A percentile compares a stretch with the other conserved stretches of the same genome.
These are phyloP conservation scores for Flaveria linearis DNA, from an alignment of 129 eudicot genomes.

Conservation along the genomic window DNA sequence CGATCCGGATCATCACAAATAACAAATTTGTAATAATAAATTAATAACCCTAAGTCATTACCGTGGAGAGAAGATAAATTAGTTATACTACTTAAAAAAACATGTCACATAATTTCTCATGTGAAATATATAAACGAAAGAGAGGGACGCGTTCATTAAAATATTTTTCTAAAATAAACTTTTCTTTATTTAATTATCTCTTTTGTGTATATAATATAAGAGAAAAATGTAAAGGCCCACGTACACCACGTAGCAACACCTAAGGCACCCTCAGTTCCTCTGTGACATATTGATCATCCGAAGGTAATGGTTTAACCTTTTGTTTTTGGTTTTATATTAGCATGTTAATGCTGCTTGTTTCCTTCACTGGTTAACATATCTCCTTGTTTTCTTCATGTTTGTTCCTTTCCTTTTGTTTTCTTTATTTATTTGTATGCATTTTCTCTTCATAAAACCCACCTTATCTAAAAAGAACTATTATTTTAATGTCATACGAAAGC, in stretches of 20 bases:
- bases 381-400: conserved; percentile 13
- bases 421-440: conserved; percentile 2
- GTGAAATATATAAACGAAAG: too few relatives aligned
- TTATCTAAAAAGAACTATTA: conserved; percentile 6
- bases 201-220: background rate
- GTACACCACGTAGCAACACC: background rate
- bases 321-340: background rate
- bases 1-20: too few relatives aligned
- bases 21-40: too few relatives aligned
- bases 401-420: conserved; percentile 10
- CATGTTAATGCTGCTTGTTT: conserved; percentile 2
- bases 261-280: background rate
- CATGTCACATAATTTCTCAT: too few relatives aligned
- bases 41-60: too few relatives aligned
- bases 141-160: too few relatives aligned
- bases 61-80: too few relatives aligned
- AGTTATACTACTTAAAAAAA: too few relatives aligned
- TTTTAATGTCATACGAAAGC: conserved; percentile 6
- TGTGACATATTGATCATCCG: background rate
- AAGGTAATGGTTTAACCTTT: background rate
- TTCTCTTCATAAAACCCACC: conserved; percentile 2
- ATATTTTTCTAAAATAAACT: too few relatives aligned
- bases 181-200: too few relatives aligned
- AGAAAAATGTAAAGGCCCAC: background rate
- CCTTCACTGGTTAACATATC: conserved; percentile 3